These are phyloP conservation scores for Phialophora chinensis DNA, from an alignment of 2,329 filamentous ascomycete genomes.

Conservation along the genomic window DNA sequence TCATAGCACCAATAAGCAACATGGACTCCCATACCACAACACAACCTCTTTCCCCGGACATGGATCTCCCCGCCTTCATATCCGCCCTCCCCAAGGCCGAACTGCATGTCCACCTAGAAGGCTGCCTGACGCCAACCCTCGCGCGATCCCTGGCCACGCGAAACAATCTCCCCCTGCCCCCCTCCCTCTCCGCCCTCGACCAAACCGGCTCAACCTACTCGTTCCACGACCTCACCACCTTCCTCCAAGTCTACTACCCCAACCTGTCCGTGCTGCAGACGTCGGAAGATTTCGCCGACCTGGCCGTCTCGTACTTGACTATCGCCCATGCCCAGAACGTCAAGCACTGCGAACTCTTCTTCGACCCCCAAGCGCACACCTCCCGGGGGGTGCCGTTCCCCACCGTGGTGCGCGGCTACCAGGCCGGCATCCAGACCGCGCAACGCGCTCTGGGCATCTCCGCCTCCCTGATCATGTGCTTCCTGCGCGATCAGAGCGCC, in stretches of 20 bases:
- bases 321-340: constrained; percentile 69
- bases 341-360: constrained; percentile 77
- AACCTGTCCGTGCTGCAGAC: constrained; percentile 73
- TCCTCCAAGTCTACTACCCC: constrained; percentile 78
- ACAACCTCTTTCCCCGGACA: not conserved
- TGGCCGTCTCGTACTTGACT: constrained; percentile 74
- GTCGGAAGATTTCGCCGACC: constrained; percentile 71
- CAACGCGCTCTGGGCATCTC: constrained; percentile 68
- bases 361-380: constrained; percentile 78
- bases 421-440: constrained; percentile 65
- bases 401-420: constrained; percentile 69
- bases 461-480: constrained; percentile 72
- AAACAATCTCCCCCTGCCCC: constrained; percentile 34
- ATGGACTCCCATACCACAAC: constrained; percentile 7
- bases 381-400: constrained; percentile 66
- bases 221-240: constrained; percentile 47
- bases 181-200: constrained; percentile 31
- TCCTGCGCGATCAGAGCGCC: constrained; percentile 59
- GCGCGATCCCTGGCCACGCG: constrained; percentile 31
- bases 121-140: constrained; percentile 35
- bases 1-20: not conserved
- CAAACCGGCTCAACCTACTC: constrained; percentile 25
- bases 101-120: constrained; percentile 37
- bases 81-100: constrained; percentile 37
- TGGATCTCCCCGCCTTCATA: constrained; percentile 34